These are phyloP conservation scores for Sisymbrium altissimum DNA, from an alignment of 345 rosid species.

Conservation along the genomic window DNA sequence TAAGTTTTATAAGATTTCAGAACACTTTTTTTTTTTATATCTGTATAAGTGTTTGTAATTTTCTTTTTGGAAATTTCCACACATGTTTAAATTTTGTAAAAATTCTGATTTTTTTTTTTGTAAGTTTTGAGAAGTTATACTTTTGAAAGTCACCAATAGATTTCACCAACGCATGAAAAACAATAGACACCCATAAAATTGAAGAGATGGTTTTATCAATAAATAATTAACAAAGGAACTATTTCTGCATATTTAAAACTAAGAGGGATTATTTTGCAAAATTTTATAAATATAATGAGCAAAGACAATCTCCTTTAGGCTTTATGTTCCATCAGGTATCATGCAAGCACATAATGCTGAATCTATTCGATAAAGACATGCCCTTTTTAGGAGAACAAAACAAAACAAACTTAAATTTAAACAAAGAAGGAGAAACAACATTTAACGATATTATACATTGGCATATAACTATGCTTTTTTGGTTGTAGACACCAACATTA, in stretches of 20 bases:
- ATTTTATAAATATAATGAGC: background rate
- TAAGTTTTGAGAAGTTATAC: background rate
- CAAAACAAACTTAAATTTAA: slow-evolving; percentile 18
- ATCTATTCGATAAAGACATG: slow-evolving; percentile 21
- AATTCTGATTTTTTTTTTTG: background rate
- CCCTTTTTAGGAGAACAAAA: slow-evolving; percentile 2
- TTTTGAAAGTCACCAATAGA: background rate
- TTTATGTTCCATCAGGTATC: slow-evolving; percentile 17
- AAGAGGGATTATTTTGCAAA: background rate
- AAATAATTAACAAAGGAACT: background rate
- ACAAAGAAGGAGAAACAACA: slow-evolving; percentile 1
- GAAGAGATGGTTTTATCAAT: background rate
- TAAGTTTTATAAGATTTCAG: background rate
- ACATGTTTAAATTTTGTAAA: background rate
- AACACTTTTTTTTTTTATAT: background rate
- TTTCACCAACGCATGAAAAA: background rate
- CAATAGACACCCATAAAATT: background rate
- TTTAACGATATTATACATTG: background rate
- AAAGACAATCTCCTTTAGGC: slow-evolving; percentile 17
- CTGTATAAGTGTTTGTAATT: background rate
- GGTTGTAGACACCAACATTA: background rate
- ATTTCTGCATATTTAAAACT: background rate
- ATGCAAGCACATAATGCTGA: slow-evolving; percentile 19
- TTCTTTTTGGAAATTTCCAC: background rate
- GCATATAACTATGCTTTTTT: background rate